Conservation (phyloP, 345 rosid species). For the Ceriops zippeliana region DNA sequence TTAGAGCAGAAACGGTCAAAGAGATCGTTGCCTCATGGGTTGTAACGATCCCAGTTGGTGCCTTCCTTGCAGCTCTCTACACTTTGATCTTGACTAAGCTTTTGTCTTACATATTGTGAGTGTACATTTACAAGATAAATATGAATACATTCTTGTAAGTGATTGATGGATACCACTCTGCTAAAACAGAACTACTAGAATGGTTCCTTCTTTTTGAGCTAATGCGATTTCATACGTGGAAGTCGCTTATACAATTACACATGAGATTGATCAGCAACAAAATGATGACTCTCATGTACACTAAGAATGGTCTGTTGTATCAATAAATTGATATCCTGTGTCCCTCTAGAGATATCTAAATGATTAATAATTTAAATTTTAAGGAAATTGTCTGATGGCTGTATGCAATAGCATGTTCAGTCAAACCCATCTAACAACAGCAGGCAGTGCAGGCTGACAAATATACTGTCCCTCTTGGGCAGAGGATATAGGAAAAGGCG, state of each 20-base stretch:
- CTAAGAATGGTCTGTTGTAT: slow-evolving; percentile 20
- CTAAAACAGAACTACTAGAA: slow-evolving; percentile 9
- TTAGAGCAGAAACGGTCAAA: slow-evolving; percentile 82
- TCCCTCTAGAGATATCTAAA: too few species aligned
- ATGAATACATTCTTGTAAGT: slow-evolving; percentile 22
- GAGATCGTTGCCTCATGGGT: slow-evolving; percentile 92
- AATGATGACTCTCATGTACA: too few species aligned
- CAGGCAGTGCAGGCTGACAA: slow-evolving; percentile 41
- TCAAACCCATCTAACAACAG: slow-evolving; percentile 33
- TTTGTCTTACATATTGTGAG: slow-evolving; percentile 57
- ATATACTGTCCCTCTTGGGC: slow-evolving; percentile 42
- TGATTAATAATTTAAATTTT: too few species aligned
- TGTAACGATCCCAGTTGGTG: slow-evolving; percentile 92
- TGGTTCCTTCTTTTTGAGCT: slow-evolving; percentile 18
- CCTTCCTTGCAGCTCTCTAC: slow-evolving; percentile 64
- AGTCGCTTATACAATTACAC: slow-evolving; percentile 11
- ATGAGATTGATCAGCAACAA: background rate
- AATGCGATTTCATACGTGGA: slow-evolving; percentile 25
- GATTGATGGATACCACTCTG: slow-evolving; percentile 24
- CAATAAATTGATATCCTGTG: slow-evolving; percentile 9
- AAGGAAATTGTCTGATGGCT: slow-evolving; percentile 40
- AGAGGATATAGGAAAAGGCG: slow-evolving; percentile 40
- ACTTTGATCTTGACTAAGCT: slow-evolving; percentile 88
- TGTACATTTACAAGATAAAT: slow-evolving; percentile 17
- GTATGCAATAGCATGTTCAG: slow-evolving; percentile 49